Base-by-base conservation (phyloP, 177 flowering plant species). In the Telopea speciosissima region DNA sequence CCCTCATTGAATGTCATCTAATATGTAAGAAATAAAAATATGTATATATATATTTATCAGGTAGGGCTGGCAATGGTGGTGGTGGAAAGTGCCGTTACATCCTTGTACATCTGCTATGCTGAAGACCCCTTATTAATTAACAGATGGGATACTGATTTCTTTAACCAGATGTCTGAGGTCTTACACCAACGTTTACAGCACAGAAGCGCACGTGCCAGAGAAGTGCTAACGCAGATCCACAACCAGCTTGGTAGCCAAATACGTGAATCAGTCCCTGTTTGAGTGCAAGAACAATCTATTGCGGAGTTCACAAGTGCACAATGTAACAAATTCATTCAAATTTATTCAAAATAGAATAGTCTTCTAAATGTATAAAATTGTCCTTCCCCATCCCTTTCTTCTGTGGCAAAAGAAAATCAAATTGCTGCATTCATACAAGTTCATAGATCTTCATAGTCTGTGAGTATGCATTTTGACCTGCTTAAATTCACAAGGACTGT, bases 41-140 rank as follows among this genome's bases (percentile, higher is more conserved):
- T n/a, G n/a, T n/a, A n/a, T 28, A 24, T 60, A 52, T 17, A 22
- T 66, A 12, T 68, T 59, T 76, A 74, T 28, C 81, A 93, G 99
- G 97, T 91, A 28, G 99, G 99, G 68, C 70, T 93, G 67, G 98
- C 95, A 49, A 85, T 88, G 92, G 98, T 89, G 24, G 92, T 91
- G 49, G 96, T 93, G 69, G 99, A 95, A 81, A 88, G 99, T 68
- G 98, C 98, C 6, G 99, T 93, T 36, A 95, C 99, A 65, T 89
- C 99, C 12, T 91, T 93, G 63, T 93, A 95, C 79, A 88, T 93
- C 25, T 93, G 97, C 79, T 95, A 81, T 68, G 99, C 98, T 0
- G 95, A 90, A 79, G 98, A 93, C 68, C 97, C 97, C 0, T 73
- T 81, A 24, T 72, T 92, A 69, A 95, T 95, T 70, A 83, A 85